These are phyloP conservation scores for Chalaropsis ovoidea DNA, from an alignment of 2,329 filamentous ascomycete species.

Conservation along the genomic window DNA sequence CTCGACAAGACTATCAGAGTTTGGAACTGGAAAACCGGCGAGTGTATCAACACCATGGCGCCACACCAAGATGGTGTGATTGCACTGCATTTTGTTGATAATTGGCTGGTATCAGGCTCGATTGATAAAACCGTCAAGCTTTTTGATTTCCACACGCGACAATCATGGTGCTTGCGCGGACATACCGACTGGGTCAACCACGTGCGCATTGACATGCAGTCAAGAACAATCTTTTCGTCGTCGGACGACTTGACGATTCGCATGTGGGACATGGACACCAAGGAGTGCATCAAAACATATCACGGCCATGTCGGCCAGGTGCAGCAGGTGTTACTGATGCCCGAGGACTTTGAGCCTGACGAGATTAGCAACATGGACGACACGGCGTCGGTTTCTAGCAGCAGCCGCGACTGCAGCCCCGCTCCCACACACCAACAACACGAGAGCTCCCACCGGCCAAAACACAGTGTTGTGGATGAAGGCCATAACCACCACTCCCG, in stretches of 20 bases:
- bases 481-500: background rate
- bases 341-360: constrained; percentile 81
- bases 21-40: constrained; percentile 93
- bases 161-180: constrained; percentile 67
- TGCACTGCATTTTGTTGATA: constrained; percentile 74
- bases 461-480: background rate
- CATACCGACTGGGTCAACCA: constrained; percentile 95
- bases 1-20: constrained; percentile 80
- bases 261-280: constrained; percentile 85
- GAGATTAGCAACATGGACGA: constrained; percentile 50
- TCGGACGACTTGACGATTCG: constrained; percentile 89
- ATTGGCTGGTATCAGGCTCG: constrained; percentile 77
- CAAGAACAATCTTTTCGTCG: constrained; percentile 79
- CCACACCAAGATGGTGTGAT: constrained; percentile 77
- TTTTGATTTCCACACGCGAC: constrained; percentile 80
- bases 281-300: constrained; percentile 64
- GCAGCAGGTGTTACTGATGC: constrained; percentile 78
- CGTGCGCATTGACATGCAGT: constrained; percentile 74
- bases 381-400: constrained; percentile 41
- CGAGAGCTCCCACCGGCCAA: background rate
- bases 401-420: constrained; percentile 33
- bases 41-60: constrained; percentile 69
- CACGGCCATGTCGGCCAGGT: constrained; percentile 91
- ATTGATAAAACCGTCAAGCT: constrained; percentile 84
- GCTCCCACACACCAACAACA: constrained; percentile 26